Conservation (phyloP, 306 rosid genomes). For the Castanea mollissima region DNA sequence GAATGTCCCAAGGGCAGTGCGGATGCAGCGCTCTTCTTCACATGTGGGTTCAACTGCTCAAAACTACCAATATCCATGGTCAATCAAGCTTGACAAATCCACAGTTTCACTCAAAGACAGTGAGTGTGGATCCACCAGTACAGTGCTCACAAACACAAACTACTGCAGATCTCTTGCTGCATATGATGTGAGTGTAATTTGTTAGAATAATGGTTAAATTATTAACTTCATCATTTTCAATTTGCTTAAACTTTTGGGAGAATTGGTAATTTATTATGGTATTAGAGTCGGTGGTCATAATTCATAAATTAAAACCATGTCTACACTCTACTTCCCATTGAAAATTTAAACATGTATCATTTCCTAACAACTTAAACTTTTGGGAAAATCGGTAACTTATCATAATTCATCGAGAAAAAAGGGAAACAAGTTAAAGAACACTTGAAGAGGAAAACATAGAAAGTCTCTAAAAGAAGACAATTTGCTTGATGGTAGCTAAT, state of each 20-base stretch:
- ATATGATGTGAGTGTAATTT: slow-evolving; percentile 53
- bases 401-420: too few relatives aligned
- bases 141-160: slow-evolving; percentile 62
- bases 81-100: slow-evolving; percentile 75
- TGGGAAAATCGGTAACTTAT: too few relatives aligned
- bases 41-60: slow-evolving; percentile 70
- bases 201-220: too few relatives aligned
- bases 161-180: slow-evolving; percentile 71
- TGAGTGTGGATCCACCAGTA: slow-evolving; percentile 83
- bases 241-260: too few relatives aligned
- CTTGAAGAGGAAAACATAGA: background rate
- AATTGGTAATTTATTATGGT: too few relatives aligned
- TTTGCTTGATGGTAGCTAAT: background rate
- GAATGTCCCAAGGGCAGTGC: slow-evolving; percentile 76
- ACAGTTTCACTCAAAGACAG: slow-evolving; percentile 72
- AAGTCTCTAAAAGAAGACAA: background rate
- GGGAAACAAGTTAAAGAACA: background rate
- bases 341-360: too few relatives aligned
- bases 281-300: too few relatives aligned
- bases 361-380: too few relatives aligned
- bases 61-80: slow-evolving; percentile 68
- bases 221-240: too few relatives aligned
- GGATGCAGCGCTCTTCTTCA: slow-evolving; percentile 91
- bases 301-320: too few relatives aligned
- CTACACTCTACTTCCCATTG: too few relatives aligned